A percentile compares a stretch with the other conserved stretches of the same genome.
These are phyloP conservation scores for Clitoria ternatea DNA, from an alignment of 306 rosid genomes.

Conservation along the genomic window DNA sequence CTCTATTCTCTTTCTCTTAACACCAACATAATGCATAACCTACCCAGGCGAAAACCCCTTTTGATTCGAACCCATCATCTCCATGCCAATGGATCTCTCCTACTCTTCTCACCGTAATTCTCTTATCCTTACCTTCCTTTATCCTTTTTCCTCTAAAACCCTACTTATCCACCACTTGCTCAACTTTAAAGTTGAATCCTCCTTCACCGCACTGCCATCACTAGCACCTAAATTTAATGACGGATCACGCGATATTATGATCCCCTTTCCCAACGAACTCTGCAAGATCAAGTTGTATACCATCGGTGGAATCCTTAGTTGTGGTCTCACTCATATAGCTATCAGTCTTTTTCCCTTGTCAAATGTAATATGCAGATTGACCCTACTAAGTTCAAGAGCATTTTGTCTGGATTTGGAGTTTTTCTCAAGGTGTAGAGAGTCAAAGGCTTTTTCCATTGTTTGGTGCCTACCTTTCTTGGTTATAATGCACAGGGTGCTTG, in stretches of 20 bases:
- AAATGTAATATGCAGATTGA: slow-evolving; percentile 99
- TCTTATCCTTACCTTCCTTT: slow-evolving; percentile 70
- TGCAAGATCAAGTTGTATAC: slow-evolving; percentile 79
- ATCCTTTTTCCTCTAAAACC: slow-evolving; percentile 54
- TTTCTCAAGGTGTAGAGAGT: slow-evolving; percentile 88
- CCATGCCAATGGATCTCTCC: slow-evolving; percentile 50
- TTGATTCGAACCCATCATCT: too few species aligned
- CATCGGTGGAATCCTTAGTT: slow-evolving; percentile 78
- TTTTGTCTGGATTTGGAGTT: slow-evolving; percentile 87
- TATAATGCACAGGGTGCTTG: slow-evolving; percentile 99
- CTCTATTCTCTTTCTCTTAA: too few species aligned
- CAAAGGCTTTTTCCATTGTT: slow-evolving; percentile 86
- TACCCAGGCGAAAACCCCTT: too few species aligned
- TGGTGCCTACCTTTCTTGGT: slow-evolving; percentile 96
- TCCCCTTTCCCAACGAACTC: slow-evolving; percentile 63
- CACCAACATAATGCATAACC: too few species aligned
- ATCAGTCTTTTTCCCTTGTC: slow-evolving; percentile 94
- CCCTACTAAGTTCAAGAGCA: slow-evolving; percentile 80
- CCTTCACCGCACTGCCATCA: background rate
- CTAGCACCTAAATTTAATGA: background rate
- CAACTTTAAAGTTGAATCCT: slow-evolving; percentile 6
- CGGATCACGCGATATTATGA: slow-evolving; percentile 28
- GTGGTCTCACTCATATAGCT: slow-evolving; percentile 91
- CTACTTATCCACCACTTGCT: slow-evolving; percentile 59
- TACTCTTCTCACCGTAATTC: slow-evolving; percentile 40